Base-by-base conservation (phyloP, 1,139 yeast genomes). In the Sugiyamaella japonica region DNA sequence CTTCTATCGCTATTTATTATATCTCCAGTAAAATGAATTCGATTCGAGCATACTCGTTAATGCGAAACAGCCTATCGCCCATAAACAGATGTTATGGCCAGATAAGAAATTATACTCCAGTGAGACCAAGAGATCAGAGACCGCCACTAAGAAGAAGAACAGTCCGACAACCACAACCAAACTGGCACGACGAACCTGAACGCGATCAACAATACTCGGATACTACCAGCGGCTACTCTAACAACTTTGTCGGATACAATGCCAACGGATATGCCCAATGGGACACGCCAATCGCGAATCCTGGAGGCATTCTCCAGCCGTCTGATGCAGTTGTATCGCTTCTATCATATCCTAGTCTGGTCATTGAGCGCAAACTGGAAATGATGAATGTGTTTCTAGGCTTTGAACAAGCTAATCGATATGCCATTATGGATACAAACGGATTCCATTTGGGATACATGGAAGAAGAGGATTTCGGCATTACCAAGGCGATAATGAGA, bases 321-420 rank as follows among this genome's bases (percentile, higher is more conserved):
- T 70, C 77, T 16, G 89, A 85, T 64, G 83, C 85, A 0, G 75
- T 85, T 31, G 77, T 78, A 42, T 75, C 76, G 38, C 73, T 88
- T 12, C 70, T 89, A 42, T 76, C 78, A 45, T 89, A 88, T 65
- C 97, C 97, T 0, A 86, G 93, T 3, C 70, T 93, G 36, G 90
- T 91, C 1, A 82, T 93, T 52, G 97, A 91, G 67, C 78, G 99
- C 56, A 87, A 89, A 66, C 75, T 93, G 38, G 98, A 93, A 70
- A 79, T 86, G 73, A 85, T 89, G 89, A 91, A 89, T 66, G 76
- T 93, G 13, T 79, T 90, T 53, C 68, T 91, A 37, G 97, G 97
- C 0, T 88, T 88, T 65, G 98, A 93, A 69, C 98, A 91, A 72
- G 90, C 95, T 0, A 91, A 91, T 68, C 74, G 78, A 61, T 93